Evolutionary conservation across 352 stramenopile genomes (phyloP), one percentile per base, ranked within the genome.

Genomic region (Globisporangium solare): DNA sequence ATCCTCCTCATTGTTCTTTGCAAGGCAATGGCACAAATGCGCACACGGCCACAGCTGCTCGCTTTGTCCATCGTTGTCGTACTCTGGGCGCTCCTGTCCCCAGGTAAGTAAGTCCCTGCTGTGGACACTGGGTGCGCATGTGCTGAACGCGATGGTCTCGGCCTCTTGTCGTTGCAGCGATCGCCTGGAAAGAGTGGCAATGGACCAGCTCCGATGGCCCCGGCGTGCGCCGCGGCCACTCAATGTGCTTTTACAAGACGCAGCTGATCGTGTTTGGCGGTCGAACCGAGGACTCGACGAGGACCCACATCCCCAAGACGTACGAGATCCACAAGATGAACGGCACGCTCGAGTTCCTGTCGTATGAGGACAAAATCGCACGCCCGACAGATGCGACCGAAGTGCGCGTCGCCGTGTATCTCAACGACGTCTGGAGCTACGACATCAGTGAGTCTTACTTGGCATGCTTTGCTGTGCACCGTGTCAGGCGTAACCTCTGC

Each of bases 401-500:
- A 2, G 83, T 97, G 13, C 76, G 72, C 20, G 86, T 97, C 18
- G 90, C 86, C 14, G 74, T 96, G 35, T 95, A 91, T 32, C 97
- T 96, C 76, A 99, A 99, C 60, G 95, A 99, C 65, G 76, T 98
- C 35, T 99, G 95, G 95, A 85, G 83, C 61, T 98, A 98, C 71
- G 84, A 98, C 51, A 88, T 97, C 18, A 92, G 84, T 89, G 53
- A 41, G 61, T 54, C n/a, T 32, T 7, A 22, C 60, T 53, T 53
- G 37, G 6, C 2, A 14, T 39, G 41, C 49, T 21, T 58, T 42
- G 13, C 45, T 45, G 14, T 46, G 27, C 4, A 47, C 18, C 49
- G 31, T 51, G 17, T 48, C 1, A 27, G 27, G 7, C 27, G 27
- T 35, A 35, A 10, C 27, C 27, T 35, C 27, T 35, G 6, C 27